Evolutionary conservation across 768 basidiomycete genomes (phyloP).

Genomic region (Mycena sanguinolenta): DNA sequence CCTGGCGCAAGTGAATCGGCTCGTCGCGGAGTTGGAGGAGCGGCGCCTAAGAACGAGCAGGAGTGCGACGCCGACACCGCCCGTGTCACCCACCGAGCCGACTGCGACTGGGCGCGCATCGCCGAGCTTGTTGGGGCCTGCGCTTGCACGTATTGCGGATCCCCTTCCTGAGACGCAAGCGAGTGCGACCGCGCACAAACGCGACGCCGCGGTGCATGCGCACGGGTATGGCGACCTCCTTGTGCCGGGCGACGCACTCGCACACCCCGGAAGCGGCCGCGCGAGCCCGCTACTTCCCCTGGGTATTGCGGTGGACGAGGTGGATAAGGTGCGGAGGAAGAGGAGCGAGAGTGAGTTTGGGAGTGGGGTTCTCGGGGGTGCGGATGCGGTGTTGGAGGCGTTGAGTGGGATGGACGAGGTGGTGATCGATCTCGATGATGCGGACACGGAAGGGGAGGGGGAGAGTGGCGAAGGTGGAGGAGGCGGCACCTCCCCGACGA

Average conservation of each 20-base stretch:
- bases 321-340: conserved; percentile 35
- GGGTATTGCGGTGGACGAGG: conserved; percentile 38
- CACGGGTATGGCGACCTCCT: conserved; percentile 13
- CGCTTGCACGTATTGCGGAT: conserved; percentile 19
- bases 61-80: conserved; percentile 28
- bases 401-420: background rate
- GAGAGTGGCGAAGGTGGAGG: background rate
- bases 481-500: conserved; percentile 9
- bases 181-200: no score
- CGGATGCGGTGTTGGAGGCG: background rate
- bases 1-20: conserved; percentile 30
- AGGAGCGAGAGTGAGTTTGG: conserved; percentile 8
- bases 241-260: background rate
- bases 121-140: conserved; percentile 19
- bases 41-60: conserved; percentile 19
- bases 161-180: no score
- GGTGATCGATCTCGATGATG: conserved; percentile 4
- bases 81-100: background rate
- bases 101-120: background rate
- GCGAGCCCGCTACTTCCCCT: conserved; percentile 34
- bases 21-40: conserved; percentile 33
- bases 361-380: background rate
- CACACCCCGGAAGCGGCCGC: conserved; percentile 11
- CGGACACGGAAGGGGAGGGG: background rate
- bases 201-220: background rate